phyloP scores from a whole-genome alignment of 768 basidiomycete genomes.

The Candolleomyces eurysporus region DNA sequence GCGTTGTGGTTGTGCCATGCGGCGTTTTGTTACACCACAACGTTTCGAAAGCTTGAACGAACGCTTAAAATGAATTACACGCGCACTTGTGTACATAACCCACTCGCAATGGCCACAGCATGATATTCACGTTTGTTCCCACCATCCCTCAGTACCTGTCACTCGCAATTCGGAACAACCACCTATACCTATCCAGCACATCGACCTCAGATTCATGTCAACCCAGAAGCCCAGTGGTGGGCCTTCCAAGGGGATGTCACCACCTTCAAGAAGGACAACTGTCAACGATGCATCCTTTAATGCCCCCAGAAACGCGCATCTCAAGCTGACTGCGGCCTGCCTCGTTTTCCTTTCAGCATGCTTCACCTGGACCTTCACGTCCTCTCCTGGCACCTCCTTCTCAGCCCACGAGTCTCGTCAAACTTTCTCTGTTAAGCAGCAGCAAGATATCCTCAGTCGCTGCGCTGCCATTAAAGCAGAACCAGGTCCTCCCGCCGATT shows the following conservation, averaged over 20 bases:
- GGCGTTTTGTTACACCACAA: too few relatives aligned
- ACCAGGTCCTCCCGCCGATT: slow-evolving; percentile 40
- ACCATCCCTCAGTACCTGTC: neutral
- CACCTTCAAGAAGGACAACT: neutral
- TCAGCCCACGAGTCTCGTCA: neutral
- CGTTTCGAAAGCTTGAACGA: too few relatives aligned
- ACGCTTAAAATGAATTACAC: neutral
- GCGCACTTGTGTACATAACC: neutral
- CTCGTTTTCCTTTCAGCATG: slow-evolving; percentile 1
- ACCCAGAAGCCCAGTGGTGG: too few relatives aligned
- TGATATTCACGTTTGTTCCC: neutral
- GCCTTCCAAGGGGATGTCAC: too few relatives aligned
- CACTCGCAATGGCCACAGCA: neutral
- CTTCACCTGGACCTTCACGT: neutral
- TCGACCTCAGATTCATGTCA: too few relatives aligned
- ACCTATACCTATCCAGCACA: too few relatives aligned
- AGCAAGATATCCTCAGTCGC: slow-evolving; percentile 33
- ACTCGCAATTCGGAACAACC: too few relatives aligned
- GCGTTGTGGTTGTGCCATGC: too few relatives aligned
- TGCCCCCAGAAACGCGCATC: neutral
- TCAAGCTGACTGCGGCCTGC: slow-evolving; percentile 1
- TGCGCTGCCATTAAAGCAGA: slow-evolving; percentile 53
- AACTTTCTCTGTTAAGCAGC: neutral
- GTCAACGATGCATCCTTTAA: neutral
- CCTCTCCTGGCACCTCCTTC: neutral